Conservation (phyloP, 2,329 filamentous ascomycete genomes). For the Botrytis aclada region DNA sequence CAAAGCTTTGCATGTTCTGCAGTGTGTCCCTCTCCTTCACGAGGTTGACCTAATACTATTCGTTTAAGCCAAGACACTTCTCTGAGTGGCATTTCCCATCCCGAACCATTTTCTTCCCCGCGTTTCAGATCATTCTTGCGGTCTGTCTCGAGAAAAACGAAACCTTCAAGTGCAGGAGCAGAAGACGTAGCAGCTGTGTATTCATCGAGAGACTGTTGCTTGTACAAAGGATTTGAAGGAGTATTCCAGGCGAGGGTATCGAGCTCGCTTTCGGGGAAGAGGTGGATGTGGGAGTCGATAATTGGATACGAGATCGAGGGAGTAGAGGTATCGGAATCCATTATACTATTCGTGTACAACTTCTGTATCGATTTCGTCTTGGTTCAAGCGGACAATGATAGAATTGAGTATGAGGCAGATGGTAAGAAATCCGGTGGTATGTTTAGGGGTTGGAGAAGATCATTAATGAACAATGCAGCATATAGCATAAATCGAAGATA, state of each 20-base stretch:
- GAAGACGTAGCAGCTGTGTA: constrained; percentile 33
- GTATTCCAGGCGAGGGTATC: constrained; percentile 66
- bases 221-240: constrained; percentile 52
- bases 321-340: constrained; percentile 29
- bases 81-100: constrained; percentile 66
- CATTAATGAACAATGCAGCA: background rate
- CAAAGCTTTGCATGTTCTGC: constrained; percentile 53
- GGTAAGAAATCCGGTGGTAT: background rate
- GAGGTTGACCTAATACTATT: constrained; percentile 59
- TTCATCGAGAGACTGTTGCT: constrained; percentile 35
- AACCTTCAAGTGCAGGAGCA: constrained; percentile 56
- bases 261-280: constrained; percentile 70
- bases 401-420: background rate
- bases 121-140: constrained; percentile 59
- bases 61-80: constrained; percentile 69
- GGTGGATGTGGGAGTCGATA: constrained; percentile 89
- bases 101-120: constrained; percentile 46
- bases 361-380: background rate
- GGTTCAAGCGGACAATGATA: background rate
- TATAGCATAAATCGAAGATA: background rate
- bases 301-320: constrained; percentile 47
- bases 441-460: background rate
- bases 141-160: constrained; percentile 82
- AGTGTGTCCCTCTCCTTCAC: constrained; percentile 56
- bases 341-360: background rate